Conservation (phyloP, 176 grass and related monocot species). For the Avena eriantha region DNA sequence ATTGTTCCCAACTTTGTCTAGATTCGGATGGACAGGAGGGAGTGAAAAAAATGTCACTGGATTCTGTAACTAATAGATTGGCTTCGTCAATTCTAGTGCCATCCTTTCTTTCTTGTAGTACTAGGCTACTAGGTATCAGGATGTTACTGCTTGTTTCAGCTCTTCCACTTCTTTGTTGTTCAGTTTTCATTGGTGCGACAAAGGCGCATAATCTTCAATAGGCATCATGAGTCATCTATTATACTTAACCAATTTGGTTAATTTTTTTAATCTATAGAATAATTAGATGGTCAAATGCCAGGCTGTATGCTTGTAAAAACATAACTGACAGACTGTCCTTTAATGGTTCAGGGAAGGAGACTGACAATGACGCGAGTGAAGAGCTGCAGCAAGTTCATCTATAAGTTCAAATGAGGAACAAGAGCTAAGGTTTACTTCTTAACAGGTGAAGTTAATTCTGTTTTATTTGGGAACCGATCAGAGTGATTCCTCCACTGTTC, state of each 20-base stretch:
- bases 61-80: not conserved
- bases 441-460: not conserved
- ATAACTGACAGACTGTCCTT: not conserved
- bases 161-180: too few species aligned
- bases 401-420: not conserved
- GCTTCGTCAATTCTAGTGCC: not conserved
- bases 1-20: too few species aligned
- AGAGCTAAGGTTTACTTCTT: not conserved
- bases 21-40: too few species aligned
- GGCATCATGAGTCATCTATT: not conserved
- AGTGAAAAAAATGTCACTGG: not conserved
- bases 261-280: not conserved
- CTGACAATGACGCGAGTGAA: not conserved
- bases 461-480: not conserved
- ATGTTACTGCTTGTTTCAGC: not conserved
- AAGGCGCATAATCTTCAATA: not conserved
- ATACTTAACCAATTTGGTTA: too few species aligned
- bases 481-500: too few species aligned
- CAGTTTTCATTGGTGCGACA: not conserved
- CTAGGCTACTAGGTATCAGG: not conserved
- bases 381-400: not conserved
- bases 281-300: not conserved
- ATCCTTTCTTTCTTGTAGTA: not conserved
- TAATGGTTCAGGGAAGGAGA: conserved; percentile 3
- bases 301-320: not conserved